Base-by-base conservation (phyloP, 345 rosid genomes). In the Euclidium syriacum region DNA sequence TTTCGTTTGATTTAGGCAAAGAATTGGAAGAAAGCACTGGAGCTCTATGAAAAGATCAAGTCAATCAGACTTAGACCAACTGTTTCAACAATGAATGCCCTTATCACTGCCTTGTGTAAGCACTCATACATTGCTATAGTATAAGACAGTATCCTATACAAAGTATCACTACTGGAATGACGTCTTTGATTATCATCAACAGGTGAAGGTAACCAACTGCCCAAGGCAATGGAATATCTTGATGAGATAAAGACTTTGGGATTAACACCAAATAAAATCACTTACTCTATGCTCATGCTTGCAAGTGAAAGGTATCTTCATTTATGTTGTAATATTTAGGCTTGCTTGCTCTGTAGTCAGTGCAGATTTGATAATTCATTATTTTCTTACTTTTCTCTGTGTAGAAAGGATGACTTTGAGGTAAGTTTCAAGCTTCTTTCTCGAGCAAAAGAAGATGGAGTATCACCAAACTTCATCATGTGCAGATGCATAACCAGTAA, bases 91-190 rank as follows among this genome's bases (percentile, higher is more conserved):
- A 73, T 89, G 81, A 89, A 89, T 79, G 98, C 96, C 29, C 76
- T 92, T 75, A 82, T 89, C 55, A 86, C 89, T 64, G 82, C 94
- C 48, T 81, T 92, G 76, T 86, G 96, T 92, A 80, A 86, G 98
- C 64, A 61, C 57, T 38, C 20, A 32, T 33, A 38, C 29, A 52
- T 29, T 60, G 18, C 20, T 25, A 29, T 15, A 23, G 22, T 44
- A 25, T n/a, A 16, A 27, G 24, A 42, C 18, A 55, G 24, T 26
- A 46, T 5, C 25, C 58, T 18, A 12, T 24, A 26, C 30, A 69
- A 34, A 6, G 18, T 35, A 62, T 48, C 11, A 38, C 48, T 49
- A 18, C 20, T 57, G 48, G 70, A 32, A 49, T 64, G 54, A 71
- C 61, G 39, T 33, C 24, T 56, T 63, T 16, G 34, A 57, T 15